phyloP scores from a whole-genome alignment of 1,139 yeast species.

The Yamadazyma diddensiae region DNA sequence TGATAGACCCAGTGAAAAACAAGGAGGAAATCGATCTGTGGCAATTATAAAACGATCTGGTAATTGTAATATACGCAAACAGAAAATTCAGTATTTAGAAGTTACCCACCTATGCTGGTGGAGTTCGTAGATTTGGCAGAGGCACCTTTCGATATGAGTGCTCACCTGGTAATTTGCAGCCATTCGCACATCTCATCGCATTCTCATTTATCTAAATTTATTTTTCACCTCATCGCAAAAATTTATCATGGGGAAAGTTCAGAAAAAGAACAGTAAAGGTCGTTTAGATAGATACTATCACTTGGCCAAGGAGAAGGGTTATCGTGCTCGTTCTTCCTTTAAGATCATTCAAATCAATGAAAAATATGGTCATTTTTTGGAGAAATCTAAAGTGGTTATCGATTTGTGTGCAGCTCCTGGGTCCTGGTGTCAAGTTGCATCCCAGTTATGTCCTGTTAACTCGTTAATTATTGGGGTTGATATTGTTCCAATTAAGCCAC shows the following conservation, averaged over 20 bases:
- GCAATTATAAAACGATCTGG: slow-evolving; percentile 14
- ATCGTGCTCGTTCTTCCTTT: slow-evolving; percentile 98
- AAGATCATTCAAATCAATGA: slow-evolving; percentile 94
- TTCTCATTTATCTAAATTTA: no score
- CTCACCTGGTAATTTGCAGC: no score
- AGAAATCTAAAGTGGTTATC: slow-evolving; percentile 93
- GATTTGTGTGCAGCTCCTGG: slow-evolving; percentile 99
- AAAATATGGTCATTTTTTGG: slow-evolving; percentile 91
- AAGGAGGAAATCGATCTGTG: slow-evolving; percentile 23
- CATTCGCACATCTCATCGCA: no score
- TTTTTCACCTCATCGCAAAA: slow-evolving; percentile 12
- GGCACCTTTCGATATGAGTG: no score
- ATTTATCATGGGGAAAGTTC: slow-evolving; percentile 76
- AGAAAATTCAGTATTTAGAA: no score
- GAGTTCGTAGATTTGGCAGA: no score
- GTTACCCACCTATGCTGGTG: no score
- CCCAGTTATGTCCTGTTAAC: slow-evolving; percentile 86
- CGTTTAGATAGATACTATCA: slow-evolving; percentile 97
- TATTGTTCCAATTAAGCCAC: slow-evolving; percentile 91
- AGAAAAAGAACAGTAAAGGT: slow-evolving; percentile 96
- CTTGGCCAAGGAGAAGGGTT: slow-evolving; percentile 96
- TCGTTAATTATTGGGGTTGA: slow-evolving; percentile 96
- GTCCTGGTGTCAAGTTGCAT: slow-evolving; percentile 99
- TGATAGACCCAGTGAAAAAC: slow-evolving; percentile 25
- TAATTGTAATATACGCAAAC: no score